These are phyloP conservation scores for Agarophyton chilense DNA, from an alignment of 23 red algal species.

Conservation along the genomic window DNA sequence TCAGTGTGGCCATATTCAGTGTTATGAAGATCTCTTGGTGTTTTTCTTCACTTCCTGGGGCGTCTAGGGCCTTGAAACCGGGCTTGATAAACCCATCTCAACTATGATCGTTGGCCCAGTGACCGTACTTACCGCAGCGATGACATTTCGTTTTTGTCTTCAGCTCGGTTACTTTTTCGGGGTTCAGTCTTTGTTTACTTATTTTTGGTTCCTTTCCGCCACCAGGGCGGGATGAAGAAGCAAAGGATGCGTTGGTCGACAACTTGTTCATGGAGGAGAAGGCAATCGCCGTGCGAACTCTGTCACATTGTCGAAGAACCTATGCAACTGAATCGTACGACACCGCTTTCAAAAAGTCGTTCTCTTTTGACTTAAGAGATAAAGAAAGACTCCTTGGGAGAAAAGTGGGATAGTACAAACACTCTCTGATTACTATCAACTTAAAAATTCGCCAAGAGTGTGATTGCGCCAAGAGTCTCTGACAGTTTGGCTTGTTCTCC, in stretches of 20 bases:
- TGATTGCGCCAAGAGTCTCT: background rate
- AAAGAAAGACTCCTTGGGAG: too few relatives aligned
- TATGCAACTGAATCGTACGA: too few relatives aligned
- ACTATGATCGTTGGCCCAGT: background rate
- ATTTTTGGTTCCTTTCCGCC: too few relatives aligned
- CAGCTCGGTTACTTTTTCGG: background rate
- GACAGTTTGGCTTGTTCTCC: background rate
- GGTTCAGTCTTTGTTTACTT: background rate
- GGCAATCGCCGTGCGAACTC: too few relatives aligned
- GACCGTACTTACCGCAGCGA: background rate
- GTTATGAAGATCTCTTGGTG: background rate
- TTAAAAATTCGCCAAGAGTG: background rate
- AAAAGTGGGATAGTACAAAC: background rate
- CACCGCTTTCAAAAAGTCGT: too few relatives aligned
- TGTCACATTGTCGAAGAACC: too few relatives aligned
- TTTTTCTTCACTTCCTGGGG: background rate
- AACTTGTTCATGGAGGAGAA: too few relatives aligned
- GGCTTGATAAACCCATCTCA: background rate
- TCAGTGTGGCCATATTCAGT: background rate
- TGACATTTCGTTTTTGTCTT: background rate
- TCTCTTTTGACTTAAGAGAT: too few relatives aligned
- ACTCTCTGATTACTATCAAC: background rate
- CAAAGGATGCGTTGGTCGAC: too few relatives aligned
- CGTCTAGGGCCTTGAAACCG: background rate
- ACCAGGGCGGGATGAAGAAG: too few relatives aligned